Conservation (phyloP, 495 filamentous ascomycete species). For the Aspergillus biplanus region DNA sequence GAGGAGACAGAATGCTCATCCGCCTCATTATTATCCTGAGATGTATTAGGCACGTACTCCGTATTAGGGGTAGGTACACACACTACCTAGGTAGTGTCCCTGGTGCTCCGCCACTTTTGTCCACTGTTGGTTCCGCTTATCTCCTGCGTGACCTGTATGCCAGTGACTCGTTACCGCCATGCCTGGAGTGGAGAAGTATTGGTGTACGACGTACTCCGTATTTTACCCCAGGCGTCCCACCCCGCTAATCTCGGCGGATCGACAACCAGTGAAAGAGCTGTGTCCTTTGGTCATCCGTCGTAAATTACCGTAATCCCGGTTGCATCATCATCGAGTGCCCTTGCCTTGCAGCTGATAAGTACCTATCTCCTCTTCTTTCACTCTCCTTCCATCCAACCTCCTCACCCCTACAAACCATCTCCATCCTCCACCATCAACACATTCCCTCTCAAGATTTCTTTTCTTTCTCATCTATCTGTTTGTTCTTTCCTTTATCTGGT, state of each 20-base stretch:
- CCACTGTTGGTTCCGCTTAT: constrained; percentile 14
- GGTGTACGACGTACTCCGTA: constrained; percentile 6
- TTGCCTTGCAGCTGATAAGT: constrained; percentile 29
- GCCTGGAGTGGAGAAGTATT: constrained; percentile 14
- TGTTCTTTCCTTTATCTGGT: constrained; percentile 30
- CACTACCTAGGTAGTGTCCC: constrained; percentile 1
- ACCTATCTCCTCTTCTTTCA: constrained; percentile 33
- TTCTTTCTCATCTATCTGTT: constrained; percentile 28
- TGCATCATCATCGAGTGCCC: constrained; percentile 44
- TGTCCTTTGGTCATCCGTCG: constrained; percentile 31
- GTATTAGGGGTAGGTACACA: too few relatives aligned
- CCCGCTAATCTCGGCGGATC: constrained; percentile 34
- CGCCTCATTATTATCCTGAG: constrained; percentile 1
- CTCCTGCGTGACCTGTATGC: constrained; percentile 8
- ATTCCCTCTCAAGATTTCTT: constrained; percentile 23
- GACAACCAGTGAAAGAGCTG: constrained; percentile 30
- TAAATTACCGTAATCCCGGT: constrained; percentile 43
- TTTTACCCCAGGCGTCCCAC: constrained; percentile 26
- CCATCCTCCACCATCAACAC: constrained; percentile 27
- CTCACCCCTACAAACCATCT: constrained; percentile 44
- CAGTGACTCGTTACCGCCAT: constrained; percentile 14
- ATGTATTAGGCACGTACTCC: too few relatives aligned
- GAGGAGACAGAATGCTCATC: not conserved
- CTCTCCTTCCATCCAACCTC: constrained; percentile 39
- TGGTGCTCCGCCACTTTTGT: too few relatives aligned